phyloP scores from a whole-genome alignment of 768 basidiomycete species.

The Tylopilus sp. region DNA sequence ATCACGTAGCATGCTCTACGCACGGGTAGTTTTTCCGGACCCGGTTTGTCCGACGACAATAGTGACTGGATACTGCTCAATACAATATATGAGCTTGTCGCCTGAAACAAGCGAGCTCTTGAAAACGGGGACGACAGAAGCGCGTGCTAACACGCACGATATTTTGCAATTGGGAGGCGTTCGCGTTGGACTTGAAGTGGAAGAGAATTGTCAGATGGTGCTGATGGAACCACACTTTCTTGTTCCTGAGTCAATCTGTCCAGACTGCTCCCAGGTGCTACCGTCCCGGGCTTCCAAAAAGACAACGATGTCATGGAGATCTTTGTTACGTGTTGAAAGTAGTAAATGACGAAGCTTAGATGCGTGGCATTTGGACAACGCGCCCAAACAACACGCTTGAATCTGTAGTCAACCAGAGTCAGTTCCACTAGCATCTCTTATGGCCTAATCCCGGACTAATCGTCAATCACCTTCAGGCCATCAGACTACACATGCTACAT shows the following conservation, averaged over 20 bases:
- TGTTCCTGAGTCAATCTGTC: slow-evolving; percentile 82
- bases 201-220: slow-evolving; percentile 49
- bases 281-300: slow-evolving; percentile 90
- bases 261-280: slow-evolving; percentile 80
- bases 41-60: slow-evolving; percentile 96
- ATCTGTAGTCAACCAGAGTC: too few species aligned
- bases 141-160: slow-evolving; percentile 49
- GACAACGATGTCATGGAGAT: too few species aligned
- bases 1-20: slow-evolving; percentile 28
- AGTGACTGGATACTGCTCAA: slow-evolving; percentile 80
- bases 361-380: too few species aligned
- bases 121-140: not conserved
- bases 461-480: not conserved
- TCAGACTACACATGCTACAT: slow-evolving; percentile 28
- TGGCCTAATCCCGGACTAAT: not conserved
- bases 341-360: too few species aligned
- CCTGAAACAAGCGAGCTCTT: slow-evolving; percentile 39
- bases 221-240: slow-evolving; percentile 65
- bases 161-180: slow-evolving; percentile 85
- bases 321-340: too few species aligned
- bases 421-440: not conserved
- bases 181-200: slow-evolving; percentile 76
- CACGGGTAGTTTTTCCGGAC: slow-evolving; percentile 97
- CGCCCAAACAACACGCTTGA: too few species aligned
- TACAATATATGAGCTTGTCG: slow-evolving; percentile 73